phyloP scores from a whole-genome alignment of 176 grass and related monocot species.

The Hyparrhenia diplandra region DNA sequence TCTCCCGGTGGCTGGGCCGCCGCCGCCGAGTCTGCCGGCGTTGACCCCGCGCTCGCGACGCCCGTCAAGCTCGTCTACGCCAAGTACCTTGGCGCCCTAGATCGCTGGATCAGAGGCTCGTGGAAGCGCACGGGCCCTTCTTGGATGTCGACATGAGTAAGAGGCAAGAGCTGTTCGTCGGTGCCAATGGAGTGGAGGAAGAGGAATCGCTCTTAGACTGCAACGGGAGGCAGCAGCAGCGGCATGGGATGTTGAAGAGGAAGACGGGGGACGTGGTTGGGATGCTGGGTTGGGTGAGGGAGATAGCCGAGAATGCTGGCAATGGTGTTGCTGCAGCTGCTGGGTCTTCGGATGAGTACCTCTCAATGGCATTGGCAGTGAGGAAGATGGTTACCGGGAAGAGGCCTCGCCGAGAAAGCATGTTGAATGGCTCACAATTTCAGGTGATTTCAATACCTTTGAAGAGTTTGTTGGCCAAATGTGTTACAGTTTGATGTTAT shows the following conservation, averaged over 20 bases:
- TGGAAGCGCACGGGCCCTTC: constrained; percentile 33
- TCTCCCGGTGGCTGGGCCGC: constrained; percentile 29
- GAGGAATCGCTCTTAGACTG: constrained; percentile 19
- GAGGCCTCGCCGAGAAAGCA: constrained; percentile 15
- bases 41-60: constrained; percentile 19
- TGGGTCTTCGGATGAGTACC: constrained; percentile 1
- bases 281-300: constrained; percentile 49
- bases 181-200: constrained; percentile 1
- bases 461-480: not conserved
- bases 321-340: not conserved
- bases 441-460: constrained; percentile 33
- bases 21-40: constrained; percentile 33
- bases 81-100: constrained; percentile 55
- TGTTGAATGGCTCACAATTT: not conserved
- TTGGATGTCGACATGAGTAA: constrained; percentile 2
- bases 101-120: constrained; percentile 40
- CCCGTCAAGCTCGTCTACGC: constrained; percentile 48
- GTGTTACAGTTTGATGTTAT: not conserved
- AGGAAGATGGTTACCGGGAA: constrained; percentile 26
- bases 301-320: constrained; percentile 18
- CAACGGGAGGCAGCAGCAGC: not conserved
- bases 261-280: constrained; percentile 39
- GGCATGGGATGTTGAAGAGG: constrained; percentile 33
- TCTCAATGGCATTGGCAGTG: not conserved
- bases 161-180: constrained; percentile 12